Percentiles rank a stretch among this genome's conserved stretches.
These are phyloP conservation scores for Chaetomiaceae sp. DNA, from an alignment of 2,329 filamentous ascomycete genomes.

Conservation along the genomic window DNA sequence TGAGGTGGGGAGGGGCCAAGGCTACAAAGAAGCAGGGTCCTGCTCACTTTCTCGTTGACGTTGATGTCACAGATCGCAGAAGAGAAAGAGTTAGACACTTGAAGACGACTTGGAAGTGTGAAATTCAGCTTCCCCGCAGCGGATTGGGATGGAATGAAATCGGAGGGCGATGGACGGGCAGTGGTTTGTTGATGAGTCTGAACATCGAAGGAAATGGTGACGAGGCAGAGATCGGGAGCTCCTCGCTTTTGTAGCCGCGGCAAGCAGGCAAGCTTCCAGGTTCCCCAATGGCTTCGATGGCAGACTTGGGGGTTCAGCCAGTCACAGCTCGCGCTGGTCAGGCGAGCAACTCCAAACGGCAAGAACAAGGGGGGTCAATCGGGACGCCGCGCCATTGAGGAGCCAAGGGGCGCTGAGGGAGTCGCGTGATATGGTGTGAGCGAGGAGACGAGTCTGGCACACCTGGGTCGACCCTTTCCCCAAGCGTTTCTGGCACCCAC, in stretches of 20 bases:
- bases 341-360: constrained; percentile 24
- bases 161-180: constrained; percentile 5
- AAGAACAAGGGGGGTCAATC: constrained; percentile 19
- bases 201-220: constrained; percentile 11
- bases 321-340: constrained; percentile 20
- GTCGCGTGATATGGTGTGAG: constrained; percentile 25
- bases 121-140: constrained; percentile 1
- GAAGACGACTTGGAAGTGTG: too few relatives aligned
- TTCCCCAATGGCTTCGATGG: constrained; percentile 7
- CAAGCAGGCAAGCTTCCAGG: constrained; percentile 8
- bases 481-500: background rate
- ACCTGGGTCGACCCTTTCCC: constrained; percentile 18
- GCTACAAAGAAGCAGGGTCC: background rate
- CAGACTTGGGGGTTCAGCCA: constrained; percentile 13
- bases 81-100: background rate
- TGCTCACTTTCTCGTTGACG: background rate
- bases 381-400: constrained; percentile 11
- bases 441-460: too few relatives aligned
- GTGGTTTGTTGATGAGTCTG: constrained; percentile 10
- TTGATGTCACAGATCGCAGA: constrained; percentile 1
- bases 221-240: constrained; percentile 18
- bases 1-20: background rate
- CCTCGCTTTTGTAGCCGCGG: constrained; percentile 20
- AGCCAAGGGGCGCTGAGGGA: constrained; percentile 16
- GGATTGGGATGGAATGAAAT: constrained; percentile 7